phyloP scores from a whole-genome alignment of 768 basidiomycete species.

The Rhizopogon roseolus region DNA sequence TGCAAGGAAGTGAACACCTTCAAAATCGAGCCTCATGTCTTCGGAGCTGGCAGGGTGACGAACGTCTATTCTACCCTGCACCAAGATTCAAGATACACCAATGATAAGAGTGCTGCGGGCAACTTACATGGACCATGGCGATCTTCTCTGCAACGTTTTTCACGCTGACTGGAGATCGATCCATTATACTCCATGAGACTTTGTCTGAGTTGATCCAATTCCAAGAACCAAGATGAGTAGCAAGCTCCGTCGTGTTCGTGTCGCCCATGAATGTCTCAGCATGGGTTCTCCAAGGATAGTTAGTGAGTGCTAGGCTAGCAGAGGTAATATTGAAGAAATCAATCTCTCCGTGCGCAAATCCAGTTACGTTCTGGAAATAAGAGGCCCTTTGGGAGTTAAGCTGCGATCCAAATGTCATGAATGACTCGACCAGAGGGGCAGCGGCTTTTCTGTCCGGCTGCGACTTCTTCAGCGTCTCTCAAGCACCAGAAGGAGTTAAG shows the following conservation, averaged over 20 bases:
- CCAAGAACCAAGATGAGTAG: conserved; percentile 52
- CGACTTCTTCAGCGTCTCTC: conserved; percentile 2
- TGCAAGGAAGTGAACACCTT: conserved; percentile 68
- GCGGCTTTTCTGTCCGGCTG: conserved; percentile 47
- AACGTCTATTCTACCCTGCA: conserved; percentile 71
- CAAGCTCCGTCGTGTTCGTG: conserved; percentile 45
- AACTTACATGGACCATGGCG: conserved; percentile 62
- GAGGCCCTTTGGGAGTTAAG: conserved; percentile 46
- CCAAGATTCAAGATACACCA: not conserved
- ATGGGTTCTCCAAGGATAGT: conserved; percentile 43
- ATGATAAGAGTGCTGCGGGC: conserved; percentile 1
- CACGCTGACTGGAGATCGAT: conserved; percentile 41
- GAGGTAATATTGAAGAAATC: conserved; percentile 62
- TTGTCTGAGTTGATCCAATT: conserved; percentile 66
- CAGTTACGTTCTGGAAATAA: conserved; percentile 75
- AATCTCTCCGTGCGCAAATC: conserved; percentile 65
- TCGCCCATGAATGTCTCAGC: conserved; percentile 47
- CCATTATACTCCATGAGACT: conserved; percentile 60
- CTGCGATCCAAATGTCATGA: conserved; percentile 39
- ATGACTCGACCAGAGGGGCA: conserved; percentile 41
- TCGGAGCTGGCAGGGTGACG: conserved; percentile 45
- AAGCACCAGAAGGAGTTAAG: not conserved
- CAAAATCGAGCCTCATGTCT: conserved; percentile 66
- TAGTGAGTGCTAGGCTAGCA: conserved; percentile 31
- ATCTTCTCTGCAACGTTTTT: conserved; percentile 40